Conservation (phyloP, 2,329 filamentous ascomycete genomes). For the Metarhizium rileyi region DNA sequence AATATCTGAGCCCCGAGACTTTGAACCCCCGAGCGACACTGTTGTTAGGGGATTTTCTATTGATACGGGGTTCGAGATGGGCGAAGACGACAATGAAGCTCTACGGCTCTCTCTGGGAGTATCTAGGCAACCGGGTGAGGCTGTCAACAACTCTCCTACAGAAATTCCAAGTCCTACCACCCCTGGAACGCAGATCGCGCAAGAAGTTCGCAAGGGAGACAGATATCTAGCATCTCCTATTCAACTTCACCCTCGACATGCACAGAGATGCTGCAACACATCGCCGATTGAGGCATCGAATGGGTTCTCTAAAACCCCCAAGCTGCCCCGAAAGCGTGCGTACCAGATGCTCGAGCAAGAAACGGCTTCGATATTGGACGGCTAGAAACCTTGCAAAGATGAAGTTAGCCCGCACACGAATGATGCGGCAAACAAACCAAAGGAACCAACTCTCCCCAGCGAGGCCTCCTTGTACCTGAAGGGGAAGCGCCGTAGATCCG, state of each 20-base stretch:
- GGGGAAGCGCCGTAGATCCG: not conserved
- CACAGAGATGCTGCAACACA: too few species aligned
- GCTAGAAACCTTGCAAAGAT: not conserved
- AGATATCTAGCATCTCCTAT: not conserved
- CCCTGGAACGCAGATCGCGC: not conserved
- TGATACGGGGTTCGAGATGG: not conserved
- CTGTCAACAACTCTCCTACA: not conserved
- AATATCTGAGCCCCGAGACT: not conserved
- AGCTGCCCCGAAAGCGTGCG: not conserved
- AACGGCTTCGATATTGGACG: not conserved
- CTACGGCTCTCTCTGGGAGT: not conserved
- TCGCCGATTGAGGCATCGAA: not conserved
- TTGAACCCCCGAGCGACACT: too few species aligned
- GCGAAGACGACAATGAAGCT: not conserved
- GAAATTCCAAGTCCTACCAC: not conserved
- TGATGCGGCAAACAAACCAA: not conserved
- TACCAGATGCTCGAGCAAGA: slow-evolving; percentile 1
- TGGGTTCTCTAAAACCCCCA: not conserved
- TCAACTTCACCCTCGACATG: not conserved
- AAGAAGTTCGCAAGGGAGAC: not conserved
- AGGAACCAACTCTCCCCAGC: not conserved
- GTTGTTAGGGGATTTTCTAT: not conserved
- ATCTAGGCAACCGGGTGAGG: not conserved
- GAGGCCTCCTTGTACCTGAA: not conserved
- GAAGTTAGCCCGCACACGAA: not conserved